Evolutionary conservation across 2,329 filamentous ascomycete species (phyloP).

Genomic region (Diplocarpon mali): DNA sequence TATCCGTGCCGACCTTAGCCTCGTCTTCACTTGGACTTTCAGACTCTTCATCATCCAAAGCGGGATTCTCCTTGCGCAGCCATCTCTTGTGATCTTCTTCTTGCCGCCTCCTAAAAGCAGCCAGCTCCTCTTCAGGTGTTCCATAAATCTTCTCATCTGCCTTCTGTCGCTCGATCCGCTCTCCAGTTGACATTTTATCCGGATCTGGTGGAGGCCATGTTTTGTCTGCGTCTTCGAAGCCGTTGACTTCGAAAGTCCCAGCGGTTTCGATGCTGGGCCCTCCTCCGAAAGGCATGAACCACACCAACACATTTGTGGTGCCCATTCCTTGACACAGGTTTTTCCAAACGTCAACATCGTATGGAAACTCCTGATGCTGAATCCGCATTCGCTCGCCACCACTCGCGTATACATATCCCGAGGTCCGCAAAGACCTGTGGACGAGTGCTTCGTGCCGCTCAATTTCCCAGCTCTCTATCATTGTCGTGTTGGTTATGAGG

Average conservation of each 20-base stretch:
- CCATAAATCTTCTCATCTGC: slow-evolving; percentile 13
- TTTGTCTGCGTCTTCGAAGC: slow-evolving; percentile 53
- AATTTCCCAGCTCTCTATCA: slow-evolving; percentile 71
- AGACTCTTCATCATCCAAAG: slow-evolving; percentile 16
- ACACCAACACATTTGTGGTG: slow-evolving; percentile 49
- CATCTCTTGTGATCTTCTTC: slow-evolving; percentile 36
- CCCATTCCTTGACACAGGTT: slow-evolving; percentile 74
- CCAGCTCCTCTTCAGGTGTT: slow-evolving; percentile 30
- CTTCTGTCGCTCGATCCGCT: slow-evolving; percentile 3
- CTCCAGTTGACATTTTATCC: slow-evolving; percentile 37
- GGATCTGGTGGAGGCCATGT: slow-evolving; percentile 56
- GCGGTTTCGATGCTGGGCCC: slow-evolving; percentile 32
- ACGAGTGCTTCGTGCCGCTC: slow-evolving; percentile 51
- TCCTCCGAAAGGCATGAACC: slow-evolving; percentile 58
- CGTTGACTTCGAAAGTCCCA: slow-evolving; percentile 59
- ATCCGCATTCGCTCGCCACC: slow-evolving; percentile 43
- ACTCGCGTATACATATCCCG: slow-evolving; percentile 30
- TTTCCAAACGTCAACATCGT: slow-evolving; percentile 63
- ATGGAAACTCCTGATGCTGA: slow-evolving; percentile 65
- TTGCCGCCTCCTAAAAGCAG: slow-evolving; percentile 40
- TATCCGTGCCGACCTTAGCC: slow-evolving; percentile 27
- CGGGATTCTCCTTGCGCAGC: slow-evolving; percentile 11
- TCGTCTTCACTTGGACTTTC: slow-evolving; percentile 26
- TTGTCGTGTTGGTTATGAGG: slow-evolving; percentile 60
- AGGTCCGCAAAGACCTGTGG: slow-evolving; percentile 33